These are phyloP conservation scores for Podospora fimiseda DNA, from an alignment of 495 filamentous ascomycete species.

Conservation along the genomic window DNA sequence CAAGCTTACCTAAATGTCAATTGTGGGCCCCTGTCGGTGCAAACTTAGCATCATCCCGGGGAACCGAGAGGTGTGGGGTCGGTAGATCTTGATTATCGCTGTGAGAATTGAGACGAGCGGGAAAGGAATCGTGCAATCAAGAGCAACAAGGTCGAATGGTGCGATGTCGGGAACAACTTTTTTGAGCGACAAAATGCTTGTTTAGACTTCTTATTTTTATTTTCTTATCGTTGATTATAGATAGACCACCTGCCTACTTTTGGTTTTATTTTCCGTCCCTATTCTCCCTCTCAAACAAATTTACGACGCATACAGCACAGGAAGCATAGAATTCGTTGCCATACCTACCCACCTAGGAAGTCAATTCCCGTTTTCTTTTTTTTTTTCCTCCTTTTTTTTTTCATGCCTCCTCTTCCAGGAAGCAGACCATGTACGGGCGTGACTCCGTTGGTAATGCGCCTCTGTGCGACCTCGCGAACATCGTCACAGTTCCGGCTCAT, in stretches of 20 bases:
- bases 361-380: not conserved
- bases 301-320: not conserved
- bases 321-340: not conserved
- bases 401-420: conserved; percentile 14
- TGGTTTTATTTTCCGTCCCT: not conserved
- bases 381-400: conserved; percentile 5
- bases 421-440: conserved; percentile 12
- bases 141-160: not conserved
- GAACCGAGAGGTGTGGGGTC: too few relatives aligned
- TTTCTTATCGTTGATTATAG: not conserved
- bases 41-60: too few relatives aligned
- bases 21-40: too few relatives aligned
- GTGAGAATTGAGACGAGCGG: too few relatives aligned
- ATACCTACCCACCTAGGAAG: not conserved
- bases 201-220: too few relatives aligned
- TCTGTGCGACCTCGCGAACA: conserved; percentile 23
- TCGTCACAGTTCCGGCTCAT: conserved; percentile 13
- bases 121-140: too few relatives aligned
- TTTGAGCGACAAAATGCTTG: not conserved
- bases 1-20: too few relatives aligned
- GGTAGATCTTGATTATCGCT: too few relatives aligned
- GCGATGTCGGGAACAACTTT: not conserved
- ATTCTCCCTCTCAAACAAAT: too few relatives aligned
- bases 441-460: conserved; percentile 22
- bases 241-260: not conserved